Evolutionary conservation across 257 asterid genomes (phyloP).

Genomic region (Primulina eburnea): DNA sequence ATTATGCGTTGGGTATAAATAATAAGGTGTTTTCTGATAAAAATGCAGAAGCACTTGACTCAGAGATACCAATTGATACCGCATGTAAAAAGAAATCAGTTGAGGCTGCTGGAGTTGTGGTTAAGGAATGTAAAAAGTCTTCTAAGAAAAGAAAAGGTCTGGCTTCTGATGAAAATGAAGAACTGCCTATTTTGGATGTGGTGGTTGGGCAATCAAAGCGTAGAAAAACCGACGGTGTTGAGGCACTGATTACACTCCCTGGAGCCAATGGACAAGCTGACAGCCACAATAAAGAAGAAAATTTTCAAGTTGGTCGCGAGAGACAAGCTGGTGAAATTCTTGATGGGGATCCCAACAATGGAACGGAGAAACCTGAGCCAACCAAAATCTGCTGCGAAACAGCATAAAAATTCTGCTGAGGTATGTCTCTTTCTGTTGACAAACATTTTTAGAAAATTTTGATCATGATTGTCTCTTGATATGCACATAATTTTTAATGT

Average conservation of each 20-base stretch:
- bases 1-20: neutral
- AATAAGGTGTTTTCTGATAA: slow-evolving; percentile 3
- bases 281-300: slow-evolving; percentile 24
- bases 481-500: neutral
- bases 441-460: neutral
- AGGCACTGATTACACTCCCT: slow-evolving; percentile 19
- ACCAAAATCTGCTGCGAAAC: slow-evolving; percentile 46
- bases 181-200: slow-evolving; percentile 36
- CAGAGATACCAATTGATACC: neutral
- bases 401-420: slow-evolving; percentile 49
- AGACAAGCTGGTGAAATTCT: slow-evolving; percentile 28
- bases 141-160: slow-evolving; percentile 72
- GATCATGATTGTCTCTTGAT: slow-evolving; percentile 6
- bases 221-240: slow-evolving; percentile 44
- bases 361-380: slow-evolving; percentile 33
- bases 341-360: slow-evolving; percentile 27
- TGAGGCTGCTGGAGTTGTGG: slow-evolving; percentile 38
- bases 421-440: slow-evolving; percentile 32
- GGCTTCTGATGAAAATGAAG: slow-evolving; percentile 44
- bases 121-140: slow-evolving; percentile 39
- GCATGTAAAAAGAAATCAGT: slow-evolving; percentile 29
- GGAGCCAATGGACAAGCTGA: slow-evolving; percentile 26
- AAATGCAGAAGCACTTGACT: slow-evolving; percentile 9
- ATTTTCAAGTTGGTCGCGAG: slow-evolving; percentile 1
- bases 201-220: slow-evolving; percentile 53